Evolutionary conservation across 306 rosid species (phyloP).

Genomic region (Glycine tomentella): DNA sequence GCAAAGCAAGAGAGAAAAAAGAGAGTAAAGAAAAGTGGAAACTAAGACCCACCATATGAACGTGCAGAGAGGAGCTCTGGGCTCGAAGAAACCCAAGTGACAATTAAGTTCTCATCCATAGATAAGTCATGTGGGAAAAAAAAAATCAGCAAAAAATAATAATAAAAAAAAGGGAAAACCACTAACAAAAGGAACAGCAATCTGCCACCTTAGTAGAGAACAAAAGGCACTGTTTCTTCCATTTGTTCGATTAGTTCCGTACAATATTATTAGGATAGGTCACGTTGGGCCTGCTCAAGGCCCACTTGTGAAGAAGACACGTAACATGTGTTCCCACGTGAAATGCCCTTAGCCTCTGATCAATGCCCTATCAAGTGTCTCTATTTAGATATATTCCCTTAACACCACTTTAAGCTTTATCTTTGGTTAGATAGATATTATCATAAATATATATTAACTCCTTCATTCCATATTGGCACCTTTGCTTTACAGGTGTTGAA

Average conservation of each 20-base stretch:
- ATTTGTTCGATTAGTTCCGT: conserved; percentile 49
- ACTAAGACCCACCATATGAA: conserved; percentile 62
- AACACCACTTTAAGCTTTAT: not conserved
- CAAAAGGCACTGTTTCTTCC: conserved; percentile 48
- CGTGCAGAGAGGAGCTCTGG: conserved; percentile 60
- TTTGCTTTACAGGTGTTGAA: conserved; percentile 57
- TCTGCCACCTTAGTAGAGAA: conserved; percentile 66
- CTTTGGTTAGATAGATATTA: not conserved
- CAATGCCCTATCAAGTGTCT: not conserved
- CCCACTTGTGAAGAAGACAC: conserved; percentile 47
- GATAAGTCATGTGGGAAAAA: not conserved
- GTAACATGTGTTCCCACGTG: conserved; percentile 55
- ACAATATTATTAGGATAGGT: conserved; percentile 51
- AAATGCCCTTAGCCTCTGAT: conserved; percentile 16
- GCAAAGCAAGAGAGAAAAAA: conserved; percentile 40
- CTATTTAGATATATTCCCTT: not conserved
- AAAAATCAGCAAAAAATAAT: not conserved
- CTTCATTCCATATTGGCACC: no score
- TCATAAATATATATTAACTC: not conserved
- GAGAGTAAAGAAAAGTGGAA: conserved; percentile 5
- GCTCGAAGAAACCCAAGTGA: conserved; percentile 60
- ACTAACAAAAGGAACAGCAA: conserved; percentile 39
- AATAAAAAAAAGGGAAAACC: not conserved
- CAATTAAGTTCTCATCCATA: conserved; percentile 48
- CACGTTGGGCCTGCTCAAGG: conserved; percentile 52